Evolutionary conservation across 2,329 filamentous ascomycete genomes (phyloP).

Genomic region (Westerdykella aurantiaca): DNA sequence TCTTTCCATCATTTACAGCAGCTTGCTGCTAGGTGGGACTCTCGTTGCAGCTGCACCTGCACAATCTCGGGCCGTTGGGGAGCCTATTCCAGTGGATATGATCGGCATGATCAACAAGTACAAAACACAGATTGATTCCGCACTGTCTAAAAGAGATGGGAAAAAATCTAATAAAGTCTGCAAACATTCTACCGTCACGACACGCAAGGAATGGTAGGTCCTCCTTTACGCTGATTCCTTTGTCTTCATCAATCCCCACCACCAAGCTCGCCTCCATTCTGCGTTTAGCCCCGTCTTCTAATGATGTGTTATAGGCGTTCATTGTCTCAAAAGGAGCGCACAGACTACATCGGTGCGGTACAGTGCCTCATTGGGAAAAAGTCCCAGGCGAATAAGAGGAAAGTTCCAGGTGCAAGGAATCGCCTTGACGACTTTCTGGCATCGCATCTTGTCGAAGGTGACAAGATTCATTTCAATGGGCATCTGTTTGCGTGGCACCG

Average conservation of each 20-base stretch:
- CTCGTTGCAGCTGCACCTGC: neutral
- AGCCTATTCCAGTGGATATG: neutral
- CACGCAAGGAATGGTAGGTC: slow-evolving; percentile 38
- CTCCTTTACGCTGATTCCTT: neutral
- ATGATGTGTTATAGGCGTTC: slow-evolving; percentile 2
- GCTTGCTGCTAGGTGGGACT: neutral
- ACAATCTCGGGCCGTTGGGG: neutral
- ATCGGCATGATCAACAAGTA: slow-evolving; percentile 2
- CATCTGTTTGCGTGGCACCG: slow-evolving; percentile 34
- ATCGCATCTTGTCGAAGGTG: slow-evolving; percentile 11
- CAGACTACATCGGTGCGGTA: slow-evolving; percentile 15
- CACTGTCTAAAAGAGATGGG: slow-evolving; percentile 1
- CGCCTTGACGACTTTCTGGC: slow-evolving; percentile 16
- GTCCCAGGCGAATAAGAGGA: slow-evolving; percentile 3
- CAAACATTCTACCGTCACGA: slow-evolving; percentile 27
- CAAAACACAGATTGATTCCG: neutral
- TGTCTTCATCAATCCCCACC: neutral
- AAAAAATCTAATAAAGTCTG: slow-evolving; percentile 11
- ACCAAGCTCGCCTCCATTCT: neutral
- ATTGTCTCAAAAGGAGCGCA: slow-evolving; percentile 5
- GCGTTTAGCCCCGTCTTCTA: neutral
- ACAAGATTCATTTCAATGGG: slow-evolving; percentile 11
- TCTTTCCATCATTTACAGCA: neutral
- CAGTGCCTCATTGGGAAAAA: slow-evolving; percentile 10
- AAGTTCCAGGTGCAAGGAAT: slow-evolving; percentile 6